Evolutionary conservation across 2,329 filamentous ascomycete genomes (phyloP), one percentile per base, ranked within the genome.

Genomic region (Ophiostoma himal-ulmi): DNA sequence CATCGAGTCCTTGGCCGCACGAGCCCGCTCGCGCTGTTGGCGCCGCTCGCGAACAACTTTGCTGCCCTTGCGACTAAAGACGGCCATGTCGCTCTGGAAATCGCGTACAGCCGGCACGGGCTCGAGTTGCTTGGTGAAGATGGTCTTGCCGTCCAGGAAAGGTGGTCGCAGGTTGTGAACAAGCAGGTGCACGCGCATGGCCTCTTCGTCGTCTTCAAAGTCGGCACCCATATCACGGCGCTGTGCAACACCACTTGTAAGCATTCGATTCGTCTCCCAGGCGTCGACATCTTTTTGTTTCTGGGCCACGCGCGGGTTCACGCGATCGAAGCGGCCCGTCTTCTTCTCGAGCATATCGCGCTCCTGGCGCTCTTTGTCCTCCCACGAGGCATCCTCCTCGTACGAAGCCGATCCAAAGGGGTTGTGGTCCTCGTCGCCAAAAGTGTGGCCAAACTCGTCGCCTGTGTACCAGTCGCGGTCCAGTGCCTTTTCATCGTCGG

Each of bases 251-350:
- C 94, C 94, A 26, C 94, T 97, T 0, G 94, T 95, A 72, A 99
- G 85, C 95, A 99, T 98, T 71, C 95, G 91, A 78, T 99, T 99
- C 20, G 94, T 95, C 80, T 99, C 96, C 95, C 95, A 99, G 0
- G 94, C 94, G 80, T 99, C 95, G 62, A 95, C 93, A 77, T 99
- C 95, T 77, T 91, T 93, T 78, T 97, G 92, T 75, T 94, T 92
- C 80, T 97, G 93, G 71, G 92, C 85, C 72, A 90, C 89, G 68
- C 91, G 86, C 64, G 91, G 91, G 77, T 88, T 92, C 78, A 91
- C 85, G 4, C 88, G 84, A 69, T 82, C 86, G 76, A 84, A 86
- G 75, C 86, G 89, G 69, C 86, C 89, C 5, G 89, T 85, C 82
- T 95, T 95, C 83, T 92, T 95, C 79, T 96, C 92, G 10, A 88